Evolutionary conservation across 2,329 filamentous ascomycete species (phyloP).

Genomic region (Ceratocystis cubensis): DNA sequence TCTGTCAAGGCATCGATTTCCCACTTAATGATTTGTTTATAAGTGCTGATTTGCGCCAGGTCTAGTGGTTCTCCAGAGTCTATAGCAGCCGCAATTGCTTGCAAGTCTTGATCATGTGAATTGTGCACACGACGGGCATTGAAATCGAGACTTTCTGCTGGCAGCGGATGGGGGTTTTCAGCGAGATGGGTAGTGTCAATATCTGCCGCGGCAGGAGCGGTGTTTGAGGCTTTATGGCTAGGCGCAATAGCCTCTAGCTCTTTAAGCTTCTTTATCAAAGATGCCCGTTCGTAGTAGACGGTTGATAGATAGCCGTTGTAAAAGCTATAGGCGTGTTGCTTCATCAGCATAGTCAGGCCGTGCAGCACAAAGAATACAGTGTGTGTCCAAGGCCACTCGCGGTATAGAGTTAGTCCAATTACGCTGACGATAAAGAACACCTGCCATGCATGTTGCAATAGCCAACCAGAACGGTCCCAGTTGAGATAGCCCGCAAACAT

Average conservation of each 20-base stretch:
- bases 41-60: constrained; percentile 48
- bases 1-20: constrained; percentile 53
- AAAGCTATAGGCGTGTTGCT: constrained; percentile 68
- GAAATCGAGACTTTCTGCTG: constrained; percentile 3
- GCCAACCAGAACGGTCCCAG: constrained; percentile 59
- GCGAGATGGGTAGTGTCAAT: constrained; percentile 19
- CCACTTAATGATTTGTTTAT: constrained; percentile 51
- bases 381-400: constrained; percentile 74
- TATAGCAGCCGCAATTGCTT: constrained; percentile 25
- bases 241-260: constrained; percentile 37
- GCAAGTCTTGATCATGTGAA: constrained; percentile 48
- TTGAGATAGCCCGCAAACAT: constrained; percentile 47
- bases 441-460: constrained; percentile 66
- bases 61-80: constrained; percentile 45
- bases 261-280: constrained; percentile 39
- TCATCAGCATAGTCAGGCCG: constrained; percentile 66
- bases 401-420: constrained; percentile 52
- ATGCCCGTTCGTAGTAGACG: constrained; percentile 39
- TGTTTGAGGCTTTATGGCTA: constrained; percentile 3
- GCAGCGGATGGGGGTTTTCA: constrained; percentile 21
- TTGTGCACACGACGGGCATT: constrained; percentile 33
- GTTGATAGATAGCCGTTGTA: constrained; percentile 64
- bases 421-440: constrained; percentile 47
- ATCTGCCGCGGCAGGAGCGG: constrained; percentile 23
- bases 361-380: constrained; percentile 67